phyloP scores from a whole-genome alignment of 2,329 filamentous ascomycete species.

The Ilyonectria mors-panacis region DNA sequence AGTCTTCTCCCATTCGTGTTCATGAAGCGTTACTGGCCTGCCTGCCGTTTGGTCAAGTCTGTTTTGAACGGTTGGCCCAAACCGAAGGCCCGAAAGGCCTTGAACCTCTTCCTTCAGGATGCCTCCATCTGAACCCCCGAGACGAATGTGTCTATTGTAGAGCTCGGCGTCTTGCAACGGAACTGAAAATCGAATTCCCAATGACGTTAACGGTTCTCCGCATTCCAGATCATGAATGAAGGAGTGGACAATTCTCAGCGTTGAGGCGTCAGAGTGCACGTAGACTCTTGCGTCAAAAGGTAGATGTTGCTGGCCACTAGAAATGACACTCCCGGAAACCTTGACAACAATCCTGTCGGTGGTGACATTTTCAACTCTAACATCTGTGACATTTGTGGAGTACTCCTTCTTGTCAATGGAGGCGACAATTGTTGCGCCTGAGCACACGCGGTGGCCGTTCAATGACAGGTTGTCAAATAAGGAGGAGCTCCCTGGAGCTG shows the following conservation, averaged over 20 bases:
- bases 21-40: slow-evolving; percentile 47
- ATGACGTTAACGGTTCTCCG: slow-evolving; percentile 64
- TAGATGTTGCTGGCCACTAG: slow-evolving; percentile 24
- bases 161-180: slow-evolving; percentile 66
- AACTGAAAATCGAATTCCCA: slow-evolving; percentile 69
- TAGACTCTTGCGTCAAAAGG: slow-evolving; percentile 59
- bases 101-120: slow-evolving; percentile 71
- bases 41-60: slow-evolving; percentile 67
- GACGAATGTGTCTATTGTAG: slow-evolving; percentile 72
- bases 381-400: slow-evolving; percentile 18
- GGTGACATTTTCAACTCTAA: slow-evolving; percentile 30
- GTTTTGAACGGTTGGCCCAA: slow-evolving; percentile 66
- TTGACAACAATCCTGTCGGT: slow-evolving; percentile 32
- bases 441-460: slow-evolving; percentile 7
- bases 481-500: background rate
- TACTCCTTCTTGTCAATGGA: slow-evolving; percentile 35
- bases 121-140: slow-evolving; percentile 68
- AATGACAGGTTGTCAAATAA: slow-evolving; percentile 28
- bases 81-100: slow-evolving; percentile 70
- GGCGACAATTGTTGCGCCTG: slow-evolving; percentile 33
- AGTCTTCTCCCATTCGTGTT: slow-evolving; percentile 31
- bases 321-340: slow-evolving; percentile 21
- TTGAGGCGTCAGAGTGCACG: slow-evolving; percentile 68
- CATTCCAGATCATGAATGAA: slow-evolving; percentile 67
- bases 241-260: slow-evolving; percentile 68